Conservation (phyloP, 441 rosid species). For the Capsella rubella region DNA sequence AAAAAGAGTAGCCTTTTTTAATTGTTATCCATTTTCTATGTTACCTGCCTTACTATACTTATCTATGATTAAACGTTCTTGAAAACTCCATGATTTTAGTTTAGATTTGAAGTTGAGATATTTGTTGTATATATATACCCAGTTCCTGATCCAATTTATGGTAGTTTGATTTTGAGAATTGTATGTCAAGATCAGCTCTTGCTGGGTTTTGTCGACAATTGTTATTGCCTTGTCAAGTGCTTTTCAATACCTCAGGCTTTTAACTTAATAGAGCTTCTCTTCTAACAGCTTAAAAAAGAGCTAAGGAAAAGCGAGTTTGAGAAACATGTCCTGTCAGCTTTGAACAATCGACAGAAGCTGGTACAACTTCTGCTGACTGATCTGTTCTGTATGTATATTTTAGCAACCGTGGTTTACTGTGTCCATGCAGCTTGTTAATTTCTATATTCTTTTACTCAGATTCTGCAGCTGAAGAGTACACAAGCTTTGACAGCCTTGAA, state of each 20-base stretch:
- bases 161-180: slow-evolving; percentile 1
- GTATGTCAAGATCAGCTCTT: slow-evolving; percentile 8
- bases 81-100: background rate
- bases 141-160: background rate
- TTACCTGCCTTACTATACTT: background rate
- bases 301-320: slow-evolving; percentile 67
- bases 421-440: slow-evolving; percentile 31
- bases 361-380: slow-evolving; percentile 48
- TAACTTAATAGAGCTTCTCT: slow-evolving; percentile 25
- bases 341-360: slow-evolving; percentile 73
- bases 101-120: background rate
- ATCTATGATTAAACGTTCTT: background rate
- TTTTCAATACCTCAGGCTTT: background rate
- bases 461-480: slow-evolving; percentile 74
- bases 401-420: slow-evolving; percentile 15
- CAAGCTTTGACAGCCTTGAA: slow-evolving; percentile 68
- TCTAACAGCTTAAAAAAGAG: slow-evolving; percentile 80
- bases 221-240: background rate
- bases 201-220: background rate
- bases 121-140: background rate
- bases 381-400: slow-evolving; percentile 24
- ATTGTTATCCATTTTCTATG: slow-evolving; percentile 6
- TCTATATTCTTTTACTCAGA: slow-evolving; percentile 51
- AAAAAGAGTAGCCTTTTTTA: slow-evolving; percentile 13
- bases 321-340: slow-evolving; percentile 68